phyloP scores from a whole-genome alignment of 1,139 yeast genomes.

The Pichia sp. region DNA sequence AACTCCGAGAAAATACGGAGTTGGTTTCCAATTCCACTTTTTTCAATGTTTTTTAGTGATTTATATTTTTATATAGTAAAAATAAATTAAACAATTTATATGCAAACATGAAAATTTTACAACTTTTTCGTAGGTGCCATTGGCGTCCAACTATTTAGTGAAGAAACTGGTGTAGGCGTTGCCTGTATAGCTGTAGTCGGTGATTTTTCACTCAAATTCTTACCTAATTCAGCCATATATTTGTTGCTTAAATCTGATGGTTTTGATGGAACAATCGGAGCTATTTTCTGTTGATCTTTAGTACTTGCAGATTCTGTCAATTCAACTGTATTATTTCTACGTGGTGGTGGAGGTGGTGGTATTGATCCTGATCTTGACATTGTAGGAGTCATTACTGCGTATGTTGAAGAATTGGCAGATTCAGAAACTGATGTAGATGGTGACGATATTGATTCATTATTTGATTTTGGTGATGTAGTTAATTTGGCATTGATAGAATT shows the following conservation, averaged over 20 bases:
- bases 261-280: constrained; percentile 29
- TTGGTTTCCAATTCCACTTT: not conserved
- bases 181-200: not conserved
- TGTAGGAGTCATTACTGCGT: constrained; percentile 28
- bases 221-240: constrained; percentile 1
- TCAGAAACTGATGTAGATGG: constrained; percentile 12
- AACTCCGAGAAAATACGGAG: not conserved
- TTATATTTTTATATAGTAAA: not conserved
- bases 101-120: not conserved
- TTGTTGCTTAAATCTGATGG: constrained; percentile 21
- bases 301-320: constrained; percentile 2
- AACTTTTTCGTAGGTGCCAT: constrained; percentile 15
- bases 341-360: constrained; percentile 28
- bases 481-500: constrained; percentile 7
- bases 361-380: constrained; percentile 23
- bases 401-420: constrained; percentile 12
- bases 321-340: constrained; percentile 10
- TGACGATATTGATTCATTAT: constrained; percentile 3
- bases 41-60: not conserved
- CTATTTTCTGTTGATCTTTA: constrained; percentile 14
- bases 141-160: constrained; percentile 6
- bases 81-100: no score
- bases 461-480: not conserved
- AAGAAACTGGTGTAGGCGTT: constrained; percentile 1
- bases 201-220: no score